phyloP scores from a whole-genome alignment of 371 early-diverging fungal genomes.

The Mortierella sp. region DNA sequence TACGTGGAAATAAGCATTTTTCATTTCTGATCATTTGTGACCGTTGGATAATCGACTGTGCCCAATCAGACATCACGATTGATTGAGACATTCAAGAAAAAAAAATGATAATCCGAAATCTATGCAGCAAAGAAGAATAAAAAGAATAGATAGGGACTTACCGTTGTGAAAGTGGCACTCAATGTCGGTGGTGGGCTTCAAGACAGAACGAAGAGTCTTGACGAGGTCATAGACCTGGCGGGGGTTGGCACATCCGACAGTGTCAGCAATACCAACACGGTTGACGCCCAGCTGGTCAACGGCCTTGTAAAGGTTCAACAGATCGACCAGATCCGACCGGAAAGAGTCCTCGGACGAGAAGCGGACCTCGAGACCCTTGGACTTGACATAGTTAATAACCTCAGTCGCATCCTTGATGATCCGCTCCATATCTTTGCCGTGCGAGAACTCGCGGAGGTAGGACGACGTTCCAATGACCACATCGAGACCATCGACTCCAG shows the following conservation, averaged over 20 bases:
- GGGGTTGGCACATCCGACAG: constrained; percentile 97
- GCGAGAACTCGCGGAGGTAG: constrained; percentile 94
- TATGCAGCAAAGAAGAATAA: neutral
- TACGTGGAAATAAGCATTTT: constrained; percentile 17
- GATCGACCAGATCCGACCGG: constrained; percentile 94
- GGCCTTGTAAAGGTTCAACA: constrained; percentile 92
- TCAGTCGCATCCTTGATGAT: constrained; percentile 94
- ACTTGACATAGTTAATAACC: constrained; percentile 94
- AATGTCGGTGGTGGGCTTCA: constrained; percentile 91
- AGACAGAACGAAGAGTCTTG: constrained; percentile 92
- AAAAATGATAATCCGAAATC: neutral
- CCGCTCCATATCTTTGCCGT: constrained; percentile 98
- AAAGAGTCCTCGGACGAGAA: constrained; percentile 98
- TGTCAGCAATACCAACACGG: constrained; percentile 98
- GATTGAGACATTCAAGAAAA: neutral
- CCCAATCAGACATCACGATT: constrained; percentile 18
- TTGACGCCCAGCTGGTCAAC: constrained; percentile 96
- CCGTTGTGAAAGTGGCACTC: constrained; percentile 98
- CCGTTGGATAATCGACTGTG: neutral
- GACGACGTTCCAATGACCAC: constrained; percentile 90
- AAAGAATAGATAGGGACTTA: constrained; percentile 16
- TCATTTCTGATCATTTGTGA: constrained; percentile 13
- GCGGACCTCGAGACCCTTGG: constrained; percentile 95
- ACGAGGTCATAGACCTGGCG: constrained; percentile 98
- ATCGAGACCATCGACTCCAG: constrained; percentile 96